Evolutionary conservation across 257 asterid species (phyloP).

Genomic region (Solanum ossicruentum): DNA sequence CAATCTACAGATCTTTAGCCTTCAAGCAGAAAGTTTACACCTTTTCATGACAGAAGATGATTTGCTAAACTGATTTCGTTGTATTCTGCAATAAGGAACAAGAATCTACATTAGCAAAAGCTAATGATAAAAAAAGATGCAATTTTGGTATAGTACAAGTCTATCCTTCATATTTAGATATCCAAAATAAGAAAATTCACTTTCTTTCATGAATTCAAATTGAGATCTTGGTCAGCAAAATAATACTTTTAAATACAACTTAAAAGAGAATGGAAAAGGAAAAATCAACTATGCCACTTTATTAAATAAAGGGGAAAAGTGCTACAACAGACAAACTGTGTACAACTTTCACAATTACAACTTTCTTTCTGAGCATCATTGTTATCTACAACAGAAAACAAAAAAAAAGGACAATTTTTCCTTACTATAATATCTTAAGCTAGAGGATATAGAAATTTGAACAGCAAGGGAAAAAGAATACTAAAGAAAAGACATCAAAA

Average conservation of each 20-base stretch:
- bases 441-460: neutral
- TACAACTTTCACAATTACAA: constrained; percentile 3
- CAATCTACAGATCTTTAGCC: neutral
- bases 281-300: constrained; percentile 12
- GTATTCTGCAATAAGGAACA: neutral
- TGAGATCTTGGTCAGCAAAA: constrained; percentile 3
- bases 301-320: constrained; percentile 6
- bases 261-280: neutral
- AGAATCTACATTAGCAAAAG: neutral
- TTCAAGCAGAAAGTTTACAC: neutral
- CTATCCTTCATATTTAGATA: neutral
- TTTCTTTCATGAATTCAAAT: neutral
- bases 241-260: neutral
- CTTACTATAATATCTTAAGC: neutral
- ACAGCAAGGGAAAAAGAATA: neutral
- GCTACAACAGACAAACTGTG: constrained; percentile 15
- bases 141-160: neutral
- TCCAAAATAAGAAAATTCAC: neutral
- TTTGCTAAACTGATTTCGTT: neutral
- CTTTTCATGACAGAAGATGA: neutral
- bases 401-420: neutral
- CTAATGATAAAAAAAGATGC: neutral
- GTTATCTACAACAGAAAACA: neutral
- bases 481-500: neutral
- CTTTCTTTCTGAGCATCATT: neutral